Percentiles rank a stretch among this genome's conserved stretches.
Evolutionary conservation across 306 rosid species (phyloP).

Genomic region (Sophora flavescens): DNA sequence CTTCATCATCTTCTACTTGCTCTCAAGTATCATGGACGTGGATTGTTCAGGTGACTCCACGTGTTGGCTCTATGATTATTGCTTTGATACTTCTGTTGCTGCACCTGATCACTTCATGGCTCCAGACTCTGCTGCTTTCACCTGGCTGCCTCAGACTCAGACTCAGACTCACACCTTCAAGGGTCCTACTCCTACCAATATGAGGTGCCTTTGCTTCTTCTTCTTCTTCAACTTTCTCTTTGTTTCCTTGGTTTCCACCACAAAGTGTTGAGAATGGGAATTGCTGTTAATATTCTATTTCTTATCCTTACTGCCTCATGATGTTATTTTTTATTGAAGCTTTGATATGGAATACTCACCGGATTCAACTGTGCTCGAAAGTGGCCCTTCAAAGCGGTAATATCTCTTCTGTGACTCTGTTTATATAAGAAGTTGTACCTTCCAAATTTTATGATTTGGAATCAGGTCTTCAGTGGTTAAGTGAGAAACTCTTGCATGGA

Average conservation of each 20-base stretch:
- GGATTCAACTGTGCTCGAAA: constrained; percentile 62
- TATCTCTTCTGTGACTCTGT: constrained; percentile 21
- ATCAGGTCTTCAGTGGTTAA: too few species aligned
- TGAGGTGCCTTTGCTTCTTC: constrained; percentile 48
- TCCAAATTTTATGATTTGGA: not conserved
- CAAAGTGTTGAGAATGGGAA: not conserved
- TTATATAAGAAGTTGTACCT: not conserved
- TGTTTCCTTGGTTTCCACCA: constrained; percentile 10
- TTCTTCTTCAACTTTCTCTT: constrained; percentile 38
- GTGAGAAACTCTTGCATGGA: too few species aligned
- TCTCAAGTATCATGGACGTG: constrained; percentile 54
- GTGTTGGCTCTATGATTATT: constrained; percentile 68
- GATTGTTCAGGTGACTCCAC: constrained; percentile 50
- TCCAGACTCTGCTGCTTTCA: constrained; percentile 57
- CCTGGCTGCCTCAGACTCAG: constrained; percentile 56
- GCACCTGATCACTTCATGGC: constrained; percentile 52
- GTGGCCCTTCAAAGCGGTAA: constrained; percentile 75
- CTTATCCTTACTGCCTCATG: constrained; percentile 5
- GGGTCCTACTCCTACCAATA: constrained; percentile 46
- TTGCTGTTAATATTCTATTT: constrained; percentile 9
- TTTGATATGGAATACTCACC: constrained; percentile 64
- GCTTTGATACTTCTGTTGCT: constrained; percentile 50
- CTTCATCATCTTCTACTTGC: not conserved
- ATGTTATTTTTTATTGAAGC: constrained; percentile 50
- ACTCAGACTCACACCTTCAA: constrained; percentile 39